Percentiles rank a stretch among this genome's conserved stretches.
phyloP scores from a whole-genome alignment of 169 alveolate species.

The Eimeria praecox region DNA sequence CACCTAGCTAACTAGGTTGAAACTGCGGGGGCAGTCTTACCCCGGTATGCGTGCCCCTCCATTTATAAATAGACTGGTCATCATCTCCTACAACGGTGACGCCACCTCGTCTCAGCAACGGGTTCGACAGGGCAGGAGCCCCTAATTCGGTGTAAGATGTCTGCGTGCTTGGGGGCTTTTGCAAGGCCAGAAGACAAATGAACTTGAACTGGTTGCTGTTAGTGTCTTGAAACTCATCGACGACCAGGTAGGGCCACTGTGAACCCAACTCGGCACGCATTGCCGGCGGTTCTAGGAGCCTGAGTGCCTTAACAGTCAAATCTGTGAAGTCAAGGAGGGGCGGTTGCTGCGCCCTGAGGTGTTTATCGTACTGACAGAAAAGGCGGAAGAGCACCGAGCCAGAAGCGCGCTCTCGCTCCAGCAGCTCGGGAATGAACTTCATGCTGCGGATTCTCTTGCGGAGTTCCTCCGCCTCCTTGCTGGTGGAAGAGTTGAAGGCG shows the following conservation, averaged over 20 bases:
- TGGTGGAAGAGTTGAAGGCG: not conserved
- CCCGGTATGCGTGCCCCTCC: constrained; percentile 88
- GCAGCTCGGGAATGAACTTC: constrained; percentile 61
- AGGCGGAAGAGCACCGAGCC: constrained; percentile 54
- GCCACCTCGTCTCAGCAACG: constrained; percentile 67
- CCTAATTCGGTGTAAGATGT: not conserved
- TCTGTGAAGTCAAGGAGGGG: constrained; percentile 87
- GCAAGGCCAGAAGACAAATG: constrained; percentile 69
- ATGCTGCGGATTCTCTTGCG: constrained; percentile 62
- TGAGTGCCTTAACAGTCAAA: constrained; percentile 78
- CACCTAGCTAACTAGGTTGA: not conserved
- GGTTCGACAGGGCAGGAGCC: not conserved
- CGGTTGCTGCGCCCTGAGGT: constrained; percentile 79
- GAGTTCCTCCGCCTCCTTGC: constrained; percentile 66
- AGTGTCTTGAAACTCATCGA: constrained; percentile 92
- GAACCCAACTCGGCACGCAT: constrained; percentile 80
- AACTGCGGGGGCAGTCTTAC: constrained; percentile 67
- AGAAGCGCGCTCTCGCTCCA: constrained; percentile 71
- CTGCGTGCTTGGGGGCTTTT: not conserved
- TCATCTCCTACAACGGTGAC: constrained; percentile 91
- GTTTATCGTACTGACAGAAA: constrained; percentile 68
- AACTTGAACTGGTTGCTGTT: constrained; percentile 87
- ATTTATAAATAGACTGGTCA: constrained; percentile 90
- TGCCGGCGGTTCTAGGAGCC: constrained; percentile 81
- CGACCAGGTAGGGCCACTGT: constrained; percentile 85